Conservation (phyloP, 2,329 filamentous ascomycete genomes). For the Alternaria solani region DNA sequence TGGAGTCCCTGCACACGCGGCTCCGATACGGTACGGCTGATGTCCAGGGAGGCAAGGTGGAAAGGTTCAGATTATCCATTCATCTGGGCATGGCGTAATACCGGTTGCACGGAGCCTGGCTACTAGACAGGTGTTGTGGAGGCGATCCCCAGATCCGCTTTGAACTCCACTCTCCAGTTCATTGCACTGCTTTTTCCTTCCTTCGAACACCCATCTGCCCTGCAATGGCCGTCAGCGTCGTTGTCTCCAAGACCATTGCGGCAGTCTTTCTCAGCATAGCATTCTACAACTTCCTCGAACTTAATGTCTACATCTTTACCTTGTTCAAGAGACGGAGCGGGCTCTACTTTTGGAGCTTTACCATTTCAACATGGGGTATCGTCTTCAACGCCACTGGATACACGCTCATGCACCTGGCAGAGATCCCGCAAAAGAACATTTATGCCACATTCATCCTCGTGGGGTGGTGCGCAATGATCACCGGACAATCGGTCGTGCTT, state of each 20-base stretch:
- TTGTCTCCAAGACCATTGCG: constrained; percentile 16
- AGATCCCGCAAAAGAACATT: constrained; percentile 37
- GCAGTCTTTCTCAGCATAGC: constrained; percentile 35
- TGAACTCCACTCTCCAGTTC: constrained; percentile 8
- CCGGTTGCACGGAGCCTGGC: not conserved
- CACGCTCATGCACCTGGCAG: constrained; percentile 49
- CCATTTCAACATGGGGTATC: constrained; percentile 54
- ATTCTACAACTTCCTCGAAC: constrained; percentile 52
- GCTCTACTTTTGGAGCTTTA: constrained; percentile 59
- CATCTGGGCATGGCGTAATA: not conserved
- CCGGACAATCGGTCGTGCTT: constrained; percentile 66
- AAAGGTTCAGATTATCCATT: not conserved
- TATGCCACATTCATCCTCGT: constrained; percentile 57
- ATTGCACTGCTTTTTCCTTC: constrained; percentile 6
- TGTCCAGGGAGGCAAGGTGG: not conserved
- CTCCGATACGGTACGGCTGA: not conserved
- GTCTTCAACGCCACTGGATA: constrained; percentile 57
- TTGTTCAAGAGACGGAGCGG: constrained; percentile 56
- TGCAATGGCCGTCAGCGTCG: constrained; percentile 10
- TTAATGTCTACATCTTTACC: constrained; percentile 55
- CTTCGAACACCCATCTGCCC: not conserved
- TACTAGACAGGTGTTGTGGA: constrained; percentile 12
- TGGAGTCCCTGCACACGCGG: not conserved
- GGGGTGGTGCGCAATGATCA: constrained; percentile 68
- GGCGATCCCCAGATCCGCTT: constrained; percentile 8